Evolutionary conservation across 2,329 filamentous ascomycete species (phyloP).

Genomic region (Venturia aucupariae): DNA sequence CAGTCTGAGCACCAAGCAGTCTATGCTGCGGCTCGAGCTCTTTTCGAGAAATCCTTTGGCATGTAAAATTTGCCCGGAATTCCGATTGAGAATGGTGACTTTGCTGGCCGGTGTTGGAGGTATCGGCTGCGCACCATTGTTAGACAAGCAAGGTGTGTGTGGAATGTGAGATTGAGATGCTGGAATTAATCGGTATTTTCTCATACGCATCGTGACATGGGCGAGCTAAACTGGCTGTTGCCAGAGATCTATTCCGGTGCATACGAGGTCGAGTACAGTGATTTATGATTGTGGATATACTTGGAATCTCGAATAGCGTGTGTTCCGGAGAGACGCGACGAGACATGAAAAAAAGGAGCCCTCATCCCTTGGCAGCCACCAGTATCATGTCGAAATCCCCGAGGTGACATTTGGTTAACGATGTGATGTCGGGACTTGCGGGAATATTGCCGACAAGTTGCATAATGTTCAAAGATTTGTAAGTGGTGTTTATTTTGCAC

Average conservation of each 20-base stretch:
- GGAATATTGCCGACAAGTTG: background rate
- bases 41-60: background rate
- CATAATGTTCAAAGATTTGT: background rate
- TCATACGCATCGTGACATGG: background rate
- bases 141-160: slow-evolving; percentile 2
- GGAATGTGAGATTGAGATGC: background rate
- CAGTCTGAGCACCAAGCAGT: background rate
- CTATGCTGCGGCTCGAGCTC: background rate
- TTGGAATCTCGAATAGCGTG: background rate
- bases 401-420: background rate
- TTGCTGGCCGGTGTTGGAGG: background rate
- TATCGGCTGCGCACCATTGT: background rate
- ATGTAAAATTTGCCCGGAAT: background rate
- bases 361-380: background rate
- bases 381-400: background rate
- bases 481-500: background rate
- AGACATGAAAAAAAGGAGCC: background rate
- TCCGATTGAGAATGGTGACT: background rate
- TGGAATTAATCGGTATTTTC: background rate
- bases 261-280: background rate
- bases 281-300: background rate
- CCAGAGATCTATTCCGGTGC: background rate
- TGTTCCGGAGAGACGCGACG: background rate
- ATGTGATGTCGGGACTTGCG: background rate
- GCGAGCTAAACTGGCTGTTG: background rate